phyloP scores from a whole-genome alignment of 768 basidiomycete species.

The Coprinellus micaceus region DNA sequence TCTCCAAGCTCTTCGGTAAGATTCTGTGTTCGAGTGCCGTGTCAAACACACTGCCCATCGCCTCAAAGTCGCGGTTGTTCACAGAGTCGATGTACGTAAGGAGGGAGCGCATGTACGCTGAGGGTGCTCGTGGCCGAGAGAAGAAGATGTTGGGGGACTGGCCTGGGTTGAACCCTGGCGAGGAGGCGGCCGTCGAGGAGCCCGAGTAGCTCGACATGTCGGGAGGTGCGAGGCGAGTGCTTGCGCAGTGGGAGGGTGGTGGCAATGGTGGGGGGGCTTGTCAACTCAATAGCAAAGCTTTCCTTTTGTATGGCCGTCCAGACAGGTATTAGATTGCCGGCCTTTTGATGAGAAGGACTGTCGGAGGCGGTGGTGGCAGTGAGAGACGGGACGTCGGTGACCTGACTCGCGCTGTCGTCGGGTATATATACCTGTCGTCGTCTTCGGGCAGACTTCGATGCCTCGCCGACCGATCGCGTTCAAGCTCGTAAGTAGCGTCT shows the following conservation, averaged over 20 bases:
- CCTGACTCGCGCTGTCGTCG: no score
- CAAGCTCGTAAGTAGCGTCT: no score
- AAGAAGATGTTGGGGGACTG: slow-evolving; percentile 24
- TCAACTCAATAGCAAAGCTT: no score
- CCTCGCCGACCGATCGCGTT: no score
- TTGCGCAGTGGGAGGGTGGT: slow-evolving; percentile 4
- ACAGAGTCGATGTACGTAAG: slow-evolving; percentile 30
- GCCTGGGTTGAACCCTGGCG: slow-evolving; percentile 21
- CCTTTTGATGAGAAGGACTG: no score
- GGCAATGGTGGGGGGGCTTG: no score
- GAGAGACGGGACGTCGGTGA: no score
- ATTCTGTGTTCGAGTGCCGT: slow-evolving; percentile 32
- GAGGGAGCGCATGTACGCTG: slow-evolving; percentile 31
- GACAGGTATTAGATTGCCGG: no score
- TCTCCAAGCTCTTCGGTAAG: slow-evolving; percentile 30
- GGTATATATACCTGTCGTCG: no score
- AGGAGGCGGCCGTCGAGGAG: slow-evolving; percentile 3
- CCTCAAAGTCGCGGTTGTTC: slow-evolving; percentile 27
- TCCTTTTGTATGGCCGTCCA: no score
- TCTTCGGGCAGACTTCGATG: no score
- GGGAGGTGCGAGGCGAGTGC: not conserved
- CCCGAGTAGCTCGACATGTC: not conserved
- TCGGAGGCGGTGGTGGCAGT: no score
- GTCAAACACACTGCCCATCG: slow-evolving; percentile 29
- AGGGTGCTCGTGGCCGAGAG: slow-evolving; percentile 24